Base-by-base conservation (phyloP, 768 basidiomycete genomes). In the Trametes elegans region DNA sequence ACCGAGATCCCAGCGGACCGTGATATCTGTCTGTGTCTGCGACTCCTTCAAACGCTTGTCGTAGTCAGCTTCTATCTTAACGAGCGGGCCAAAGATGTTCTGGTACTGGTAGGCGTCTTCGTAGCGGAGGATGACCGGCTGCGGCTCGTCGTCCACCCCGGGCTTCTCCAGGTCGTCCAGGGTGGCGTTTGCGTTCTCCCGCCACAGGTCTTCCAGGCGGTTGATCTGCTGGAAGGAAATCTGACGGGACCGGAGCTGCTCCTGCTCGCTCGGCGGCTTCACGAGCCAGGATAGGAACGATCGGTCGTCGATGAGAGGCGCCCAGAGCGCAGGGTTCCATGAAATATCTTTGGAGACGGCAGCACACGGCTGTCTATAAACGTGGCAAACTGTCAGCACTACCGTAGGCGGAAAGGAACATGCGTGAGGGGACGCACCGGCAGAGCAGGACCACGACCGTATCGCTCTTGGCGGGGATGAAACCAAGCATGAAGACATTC, bases 41-140 rank as follows among this genome's bases (percentile, higher is more conserved):
- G 93, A 92, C 71, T 99, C 97, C 73, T 99, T 99, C 65, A 98
- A 79, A 50, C 87, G 82, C 74, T 98, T 98, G 68, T 99, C 97
- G 65, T 98, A 99, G 74, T 99, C 97, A 2, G 97, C 97, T 68
- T 99, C 97, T 63, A 99, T 98, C 76, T 99, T 99, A 71, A 99
- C 97, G 41, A 99, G 82, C 14, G 97, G 97, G 5, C 97, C 97
- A 65, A 98, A 96, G 52, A 99, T 98, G 68, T 99, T 99, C 75
- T 99, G 97, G 70, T 99, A 99, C 66, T 98, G 97, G 67, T 98
- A 99, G 40, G 97, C 97, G 70, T 99, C 97, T 68, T 98, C 96
- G 70, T 99, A 99, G 60, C 86, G 87, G 49, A 90, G 73, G 21
- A 96, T 68, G 58, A 99, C 89, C 7, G 88, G 83, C 69, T 98